Evolutionary conservation across 192 early-diverging fungal genomes (phyloP).

Genomic region (Coemansia reversa): DNA sequence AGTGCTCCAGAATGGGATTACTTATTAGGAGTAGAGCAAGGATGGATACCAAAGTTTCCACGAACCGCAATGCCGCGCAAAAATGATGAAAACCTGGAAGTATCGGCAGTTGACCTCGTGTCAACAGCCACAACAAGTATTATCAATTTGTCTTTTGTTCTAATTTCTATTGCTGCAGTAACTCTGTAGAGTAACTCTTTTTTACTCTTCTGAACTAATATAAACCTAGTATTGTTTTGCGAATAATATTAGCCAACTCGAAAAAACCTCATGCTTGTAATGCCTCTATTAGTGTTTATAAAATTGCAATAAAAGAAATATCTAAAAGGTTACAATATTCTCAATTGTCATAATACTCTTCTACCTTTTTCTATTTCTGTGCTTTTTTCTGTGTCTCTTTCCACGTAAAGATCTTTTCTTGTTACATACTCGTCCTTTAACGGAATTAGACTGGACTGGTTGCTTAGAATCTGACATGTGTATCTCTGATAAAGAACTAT

Average conservation of each 20-base stretch:
- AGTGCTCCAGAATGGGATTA: slow-evolving; percentile 73
- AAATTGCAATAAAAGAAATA: too few species aligned
- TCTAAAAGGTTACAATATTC: too few species aligned
- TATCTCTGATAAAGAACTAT: not conserved
- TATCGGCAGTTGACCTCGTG: slow-evolving; percentile 8
- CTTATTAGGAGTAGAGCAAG: slow-evolving; percentile 62
- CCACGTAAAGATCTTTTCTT: not conserved
- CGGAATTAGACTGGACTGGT: not conserved
- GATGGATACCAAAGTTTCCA: slow-evolving; percentile 62
- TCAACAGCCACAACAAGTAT: not conserved
- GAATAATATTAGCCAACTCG: too few species aligned
- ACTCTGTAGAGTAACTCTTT: not conserved
- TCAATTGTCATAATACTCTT: too few species aligned
- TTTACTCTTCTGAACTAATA: not conserved
- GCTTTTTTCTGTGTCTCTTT: not conserved
- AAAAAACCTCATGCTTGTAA: too few species aligned
- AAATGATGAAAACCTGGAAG: slow-evolving; percentile 3
- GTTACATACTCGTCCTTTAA: not conserved
- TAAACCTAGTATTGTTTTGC: not conserved
- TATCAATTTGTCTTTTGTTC: not conserved
- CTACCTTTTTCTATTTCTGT: not conserved
- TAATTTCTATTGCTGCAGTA: not conserved
- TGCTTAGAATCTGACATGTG: not conserved
- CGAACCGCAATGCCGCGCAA: slow-evolving; percentile 25
- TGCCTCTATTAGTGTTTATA: too few species aligned